phyloP scores from a whole-genome alignment of 148 eudicot genomes.

The Chenopodium quinoa region DNA sequence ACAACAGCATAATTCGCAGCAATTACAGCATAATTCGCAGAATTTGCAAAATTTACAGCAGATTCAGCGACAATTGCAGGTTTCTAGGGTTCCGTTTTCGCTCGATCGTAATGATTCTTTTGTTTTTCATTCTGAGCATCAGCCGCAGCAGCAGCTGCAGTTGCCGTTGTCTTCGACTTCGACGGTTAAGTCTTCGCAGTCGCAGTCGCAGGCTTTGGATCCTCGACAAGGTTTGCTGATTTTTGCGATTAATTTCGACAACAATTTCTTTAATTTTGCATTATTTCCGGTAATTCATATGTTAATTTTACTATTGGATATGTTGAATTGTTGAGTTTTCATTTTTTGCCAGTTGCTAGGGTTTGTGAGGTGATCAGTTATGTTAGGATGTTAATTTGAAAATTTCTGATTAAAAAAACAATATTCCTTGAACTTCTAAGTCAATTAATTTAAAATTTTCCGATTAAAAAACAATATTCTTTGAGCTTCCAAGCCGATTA shows the following conservation, averaged over 20 bases:
- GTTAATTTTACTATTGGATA: background rate
- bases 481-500: background rate
- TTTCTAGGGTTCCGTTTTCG: constrained; percentile 47
- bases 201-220: constrained; percentile 41
- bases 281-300: background rate
- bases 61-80: constrained; percentile 39
- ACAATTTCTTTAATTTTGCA: background rate
- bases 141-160: constrained; percentile 9
- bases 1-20: constrained; percentile 24
- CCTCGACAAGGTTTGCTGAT: constrained; percentile 39
- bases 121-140: constrained; percentile 32
- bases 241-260: background rate
- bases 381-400: background rate
- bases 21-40: constrained; percentile 24
- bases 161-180: constrained; percentile 30
- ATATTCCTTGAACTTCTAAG: background rate
- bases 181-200: constrained; percentile 35
- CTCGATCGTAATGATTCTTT: constrained; percentile 40
- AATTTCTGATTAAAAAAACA: background rate
- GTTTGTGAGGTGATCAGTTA: background rate
- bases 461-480: background rate
- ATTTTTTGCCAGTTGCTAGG: background rate
- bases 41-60: constrained; percentile 21
- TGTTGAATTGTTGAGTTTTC: no score
- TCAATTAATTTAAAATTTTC: background rate